Evolutionary conservation across 2,329 filamentous ascomycete genomes (phyloP).

Genomic region (Pseudogymnoascus sp.): DNA sequence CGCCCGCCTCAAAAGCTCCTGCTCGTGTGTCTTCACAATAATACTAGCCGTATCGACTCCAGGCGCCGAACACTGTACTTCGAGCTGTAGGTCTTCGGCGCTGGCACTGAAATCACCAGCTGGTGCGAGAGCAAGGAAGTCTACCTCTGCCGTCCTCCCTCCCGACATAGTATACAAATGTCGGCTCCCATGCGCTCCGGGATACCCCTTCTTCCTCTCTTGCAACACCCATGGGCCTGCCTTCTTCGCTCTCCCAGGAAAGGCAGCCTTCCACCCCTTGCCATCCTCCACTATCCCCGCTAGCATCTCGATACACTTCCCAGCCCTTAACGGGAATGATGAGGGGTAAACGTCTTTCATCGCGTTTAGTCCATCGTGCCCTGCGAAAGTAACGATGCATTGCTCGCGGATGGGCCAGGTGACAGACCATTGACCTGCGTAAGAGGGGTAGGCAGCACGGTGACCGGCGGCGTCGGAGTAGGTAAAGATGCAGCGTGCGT

Average conservation of each 20-base stretch:
- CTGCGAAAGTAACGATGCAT: slow-evolving; percentile 10
- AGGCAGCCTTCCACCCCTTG: slow-evolving; percentile 18
- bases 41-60: slow-evolving; percentile 13
- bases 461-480: slow-evolving; percentile 29
- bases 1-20: slow-evolving; percentile 20
- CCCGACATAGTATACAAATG: slow-evolving; percentile 31
- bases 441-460: slow-evolving; percentile 29
- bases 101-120: not conserved
- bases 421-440: slow-evolving; percentile 29
- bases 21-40: slow-evolving; percentile 18
- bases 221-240: slow-evolving; percentile 15
- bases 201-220: slow-evolving; percentile 24
- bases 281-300: slow-evolving; percentile 18
- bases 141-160: slow-evolving; percentile 28
- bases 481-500: slow-evolving; percentile 26
- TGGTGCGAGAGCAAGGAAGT: slow-evolving; percentile 21
- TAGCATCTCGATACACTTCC: slow-evolving; percentile 23
- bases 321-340: slow-evolving; percentile 16
- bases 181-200: slow-evolving; percentile 26
- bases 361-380: slow-evolving; percentile 18
- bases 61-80: slow-evolving; percentile 20
- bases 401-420: slow-evolving; percentile 29
- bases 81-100: slow-evolving; percentile 12
- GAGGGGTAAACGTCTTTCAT: slow-evolving; percentile 20
- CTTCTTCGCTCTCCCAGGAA: slow-evolving; percentile 18